These are phyloP conservation scores for Aegilops umbellulata DNA, from an alignment of 176 grass and related monocot species.

Conservation along the genomic window DNA sequence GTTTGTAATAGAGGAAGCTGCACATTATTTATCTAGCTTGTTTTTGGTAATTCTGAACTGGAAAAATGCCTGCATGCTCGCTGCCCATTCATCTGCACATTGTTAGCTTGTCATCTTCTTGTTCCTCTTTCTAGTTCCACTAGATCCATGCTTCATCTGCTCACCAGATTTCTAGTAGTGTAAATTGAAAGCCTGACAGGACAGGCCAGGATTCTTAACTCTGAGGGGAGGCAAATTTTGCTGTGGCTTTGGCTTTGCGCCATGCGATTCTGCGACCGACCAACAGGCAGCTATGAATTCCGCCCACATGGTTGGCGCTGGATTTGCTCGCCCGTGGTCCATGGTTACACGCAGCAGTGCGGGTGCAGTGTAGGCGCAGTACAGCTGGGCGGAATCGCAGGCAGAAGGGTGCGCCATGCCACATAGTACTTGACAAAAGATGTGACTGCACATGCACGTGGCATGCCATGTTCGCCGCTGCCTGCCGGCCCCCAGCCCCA, in stretches of 20 bases:
- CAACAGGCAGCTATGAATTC: not conserved
- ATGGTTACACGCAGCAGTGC: not conserved
- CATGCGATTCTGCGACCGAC: not conserved
- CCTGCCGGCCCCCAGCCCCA: no score
- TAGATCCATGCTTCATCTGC: not conserved
- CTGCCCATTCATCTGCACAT: not conserved
- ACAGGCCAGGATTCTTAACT: not conserved
- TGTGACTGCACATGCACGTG: not conserved
- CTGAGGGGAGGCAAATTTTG: not conserved
- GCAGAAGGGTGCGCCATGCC: not conserved
- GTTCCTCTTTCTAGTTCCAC: not conserved
- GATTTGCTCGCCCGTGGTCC: not conserved
- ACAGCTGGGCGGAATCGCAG: not conserved
- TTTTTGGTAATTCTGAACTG: not conserved
- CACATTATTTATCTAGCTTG: slow-evolving; percentile 28
- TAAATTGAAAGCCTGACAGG: not conserved
- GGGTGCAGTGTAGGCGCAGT: not conserved
- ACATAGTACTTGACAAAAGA: not conserved
- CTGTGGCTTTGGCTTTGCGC: not conserved
- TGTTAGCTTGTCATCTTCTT: not conserved
- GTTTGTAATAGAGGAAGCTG: slow-evolving; percentile 33
- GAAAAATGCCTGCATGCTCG: not conserved
- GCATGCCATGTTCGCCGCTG: no score
- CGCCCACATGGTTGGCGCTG: not conserved
- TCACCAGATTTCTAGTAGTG: not conserved